Conservation (phyloP, 1,284 basidiomycete species). For the Somion occarium region DNA sequence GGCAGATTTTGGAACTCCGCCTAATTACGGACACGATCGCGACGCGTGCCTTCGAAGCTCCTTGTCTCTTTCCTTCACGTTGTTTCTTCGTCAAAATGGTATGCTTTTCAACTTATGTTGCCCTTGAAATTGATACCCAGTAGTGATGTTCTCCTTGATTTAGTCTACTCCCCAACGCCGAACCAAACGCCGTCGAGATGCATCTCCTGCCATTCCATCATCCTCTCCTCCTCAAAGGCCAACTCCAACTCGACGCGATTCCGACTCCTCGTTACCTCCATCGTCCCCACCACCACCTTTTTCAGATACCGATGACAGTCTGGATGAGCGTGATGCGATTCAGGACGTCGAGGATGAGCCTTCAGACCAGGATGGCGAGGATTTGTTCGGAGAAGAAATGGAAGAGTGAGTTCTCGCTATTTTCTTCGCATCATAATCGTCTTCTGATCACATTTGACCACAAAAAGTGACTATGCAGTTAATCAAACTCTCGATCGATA, state of each 20-base stretch:
- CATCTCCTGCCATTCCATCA: slow-evolving; percentile 36
- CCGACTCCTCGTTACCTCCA: slow-evolving; percentile 71
- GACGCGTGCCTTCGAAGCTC: background rate
- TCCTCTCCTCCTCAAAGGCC: slow-evolving; percentile 46
- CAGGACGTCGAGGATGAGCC: slow-evolving; percentile 62
- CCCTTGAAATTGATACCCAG: too few relatives aligned
- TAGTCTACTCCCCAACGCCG: slow-evolving; percentile 21
- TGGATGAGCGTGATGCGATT: slow-evolving; percentile 75
- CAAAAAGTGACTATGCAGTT: slow-evolving; percentile 77
- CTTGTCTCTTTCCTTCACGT: too few relatives aligned
- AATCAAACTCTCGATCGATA: slow-evolving; percentile 86
- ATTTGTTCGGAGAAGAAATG: slow-evolving; percentile 84
- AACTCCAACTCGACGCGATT: slow-evolving; percentile 42
- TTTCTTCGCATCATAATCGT: background rate
- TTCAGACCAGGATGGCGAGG: slow-evolving; percentile 87
- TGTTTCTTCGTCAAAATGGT: too few relatives aligned
- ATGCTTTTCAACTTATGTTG: too few relatives aligned
- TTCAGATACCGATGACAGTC: slow-evolving; percentile 82
- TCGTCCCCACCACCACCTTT: slow-evolving; percentile 82
- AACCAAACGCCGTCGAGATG: slow-evolving; percentile 61
- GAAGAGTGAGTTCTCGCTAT: slow-evolving; percentile 47
- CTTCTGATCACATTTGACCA: slow-evolving; percentile 6
- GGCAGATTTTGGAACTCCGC: background rate
- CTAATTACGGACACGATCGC: background rate
- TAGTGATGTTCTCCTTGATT: too few relatives aligned